Conservation (phyloP, 495 filamentous ascomycete species). For the Mytilinidion resinicola region DNA sequence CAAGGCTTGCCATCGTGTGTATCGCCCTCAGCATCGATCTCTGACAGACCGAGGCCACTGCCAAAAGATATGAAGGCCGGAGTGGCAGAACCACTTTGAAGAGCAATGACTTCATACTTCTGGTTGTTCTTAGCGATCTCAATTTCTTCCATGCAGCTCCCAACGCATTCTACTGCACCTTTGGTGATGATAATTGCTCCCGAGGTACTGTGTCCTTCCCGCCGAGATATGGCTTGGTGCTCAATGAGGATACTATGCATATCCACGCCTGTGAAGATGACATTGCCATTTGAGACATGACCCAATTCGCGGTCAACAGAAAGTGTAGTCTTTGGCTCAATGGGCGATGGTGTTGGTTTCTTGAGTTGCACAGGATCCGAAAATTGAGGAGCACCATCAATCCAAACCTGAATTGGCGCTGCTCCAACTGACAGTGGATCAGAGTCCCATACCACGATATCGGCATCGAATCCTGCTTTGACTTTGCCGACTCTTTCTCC, state of each 20-base stretch:
- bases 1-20: slow-evolving; percentile 43
- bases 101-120: slow-evolving; percentile 33
- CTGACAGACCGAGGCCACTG: slow-evolving; percentile 48
- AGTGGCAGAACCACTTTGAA: slow-evolving; percentile 51
- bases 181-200: slow-evolving; percentile 41
- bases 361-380: slow-evolving; percentile 25
- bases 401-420: slow-evolving; percentile 56
- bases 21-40: slow-evolving; percentile 47
- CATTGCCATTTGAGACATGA: slow-evolving; percentile 16
- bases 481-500: slow-evolving; percentile 56
- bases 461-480: slow-evolving; percentile 57
- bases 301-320: slow-evolving; percentile 19
- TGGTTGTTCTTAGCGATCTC: slow-evolving; percentile 3
- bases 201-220: too few species aligned
- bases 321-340: slow-evolving; percentile 20
- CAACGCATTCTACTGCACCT: slow-evolving; percentile 49
- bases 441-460: slow-evolving; percentile 61
- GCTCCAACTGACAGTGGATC: slow-evolving; percentile 58
- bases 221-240: too few species aligned
- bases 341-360: slow-evolving; percentile 31
- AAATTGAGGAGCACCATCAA: slow-evolving; percentile 48
- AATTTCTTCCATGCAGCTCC: slow-evolving; percentile 21
- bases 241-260: too few species aligned
- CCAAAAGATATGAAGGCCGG: slow-evolving; percentile 51
- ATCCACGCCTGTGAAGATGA: slow-evolving; percentile 21